Evolutionary conservation across 2,329 filamentous ascomycete genomes (phyloP), one percentile per base, ranked within the genome.

Genomic region (Neofusicoccum ribis): DNA sequence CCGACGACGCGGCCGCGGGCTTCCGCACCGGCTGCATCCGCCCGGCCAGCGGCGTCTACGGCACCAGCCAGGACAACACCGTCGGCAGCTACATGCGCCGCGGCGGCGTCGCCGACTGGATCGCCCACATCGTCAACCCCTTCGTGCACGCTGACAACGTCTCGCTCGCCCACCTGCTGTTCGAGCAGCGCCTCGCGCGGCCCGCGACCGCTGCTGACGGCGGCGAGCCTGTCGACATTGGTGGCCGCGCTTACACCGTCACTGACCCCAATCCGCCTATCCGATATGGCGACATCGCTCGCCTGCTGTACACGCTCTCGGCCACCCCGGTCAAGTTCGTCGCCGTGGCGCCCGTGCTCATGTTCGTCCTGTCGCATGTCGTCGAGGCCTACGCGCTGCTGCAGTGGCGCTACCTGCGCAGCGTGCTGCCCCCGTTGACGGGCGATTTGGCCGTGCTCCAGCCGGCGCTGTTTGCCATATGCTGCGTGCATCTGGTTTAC

Each of bases 21-120:
- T 83, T 87, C 72, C 80, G 83, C 9, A 86, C 85, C 0, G 85
- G 84, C 7, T 77, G 78, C 54, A 82, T 88, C 67, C 79, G 85
- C 2, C 85, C 85, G 0, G 80, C 81, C 12, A 85, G 85, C 68
- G 81, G 78, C 34, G 80, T 86, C 51, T 86, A 86, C 68, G 84
- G 84, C 4, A 79, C 80, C 66, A 76, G 78, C 14, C 77, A 75
- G 44, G 81, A 85, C 68, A 69, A 69, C 39, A 71, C 69, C 5
- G 56, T 61, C 9, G 63, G 63, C n/a, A 60, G 31, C 43, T 65
- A 65, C 56, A 15, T 65, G 27, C 54, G 52, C n/a, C 54, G 54
- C 44, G 54, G 63, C 39, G 54, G 54, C 46, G 54, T 51, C 7
- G 59, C 27, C 8, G 82, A 79, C 50, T 85, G 83, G 79, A 76